Conservation (phyloP, 306 rosid species). For the Trifolium fragiferum region DNA sequence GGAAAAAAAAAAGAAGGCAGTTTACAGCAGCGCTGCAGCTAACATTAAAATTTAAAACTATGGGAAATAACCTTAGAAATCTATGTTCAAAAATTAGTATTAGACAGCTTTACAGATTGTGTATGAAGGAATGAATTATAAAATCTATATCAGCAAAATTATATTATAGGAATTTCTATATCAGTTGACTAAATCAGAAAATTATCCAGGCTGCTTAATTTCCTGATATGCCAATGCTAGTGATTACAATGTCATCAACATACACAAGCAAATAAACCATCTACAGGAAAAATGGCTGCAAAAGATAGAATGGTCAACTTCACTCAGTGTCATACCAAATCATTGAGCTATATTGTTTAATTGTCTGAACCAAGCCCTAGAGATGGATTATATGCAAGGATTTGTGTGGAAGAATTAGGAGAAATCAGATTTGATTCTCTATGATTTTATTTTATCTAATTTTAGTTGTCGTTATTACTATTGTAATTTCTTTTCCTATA, state of each 20-base stretch:
- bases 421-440: no score
- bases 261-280: neutral
- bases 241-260: neutral
- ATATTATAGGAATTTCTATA: neutral
- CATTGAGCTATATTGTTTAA: neutral
- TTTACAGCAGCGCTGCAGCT: neutral
- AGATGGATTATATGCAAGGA: neutral
- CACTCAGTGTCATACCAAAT: neutral
- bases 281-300: neutral
- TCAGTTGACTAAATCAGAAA: neutral
- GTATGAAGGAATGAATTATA: constrained; percentile 6
- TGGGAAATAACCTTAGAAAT: neutral
- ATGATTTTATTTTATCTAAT: no score
- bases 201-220: neutral
- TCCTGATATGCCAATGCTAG: neutral
- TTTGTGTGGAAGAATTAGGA: neutral
- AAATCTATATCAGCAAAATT: neutral
- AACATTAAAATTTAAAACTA: constrained; percentile 11
- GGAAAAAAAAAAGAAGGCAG: constrained; percentile 1
- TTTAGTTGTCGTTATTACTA: no score
- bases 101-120: neutral
- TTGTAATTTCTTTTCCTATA: no score
- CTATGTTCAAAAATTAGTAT: neutral
- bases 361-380: neutral
- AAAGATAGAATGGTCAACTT: neutral